phyloP scores from a whole-genome alignment of 495 filamentous ascomycete species.

The Halenospora varia region DNA sequence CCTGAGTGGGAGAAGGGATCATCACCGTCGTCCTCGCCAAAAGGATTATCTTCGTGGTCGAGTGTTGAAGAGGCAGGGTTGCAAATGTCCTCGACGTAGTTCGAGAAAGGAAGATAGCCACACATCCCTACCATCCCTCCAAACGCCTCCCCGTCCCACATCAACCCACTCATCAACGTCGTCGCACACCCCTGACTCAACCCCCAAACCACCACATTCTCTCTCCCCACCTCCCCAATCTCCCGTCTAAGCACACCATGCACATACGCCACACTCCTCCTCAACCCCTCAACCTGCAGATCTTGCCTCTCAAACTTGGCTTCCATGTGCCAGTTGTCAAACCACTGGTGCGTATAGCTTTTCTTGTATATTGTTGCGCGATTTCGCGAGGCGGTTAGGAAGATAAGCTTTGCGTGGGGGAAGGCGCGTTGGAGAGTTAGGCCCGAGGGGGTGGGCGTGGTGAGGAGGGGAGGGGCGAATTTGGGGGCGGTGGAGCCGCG shows the following conservation, averaged over 20 bases:
- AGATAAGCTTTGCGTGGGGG: constrained; percentile 35
- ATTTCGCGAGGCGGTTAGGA: constrained; percentile 42
- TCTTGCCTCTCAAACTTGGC: constrained; percentile 21
- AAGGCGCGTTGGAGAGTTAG: constrained; percentile 14
- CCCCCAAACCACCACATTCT: constrained; percentile 47
- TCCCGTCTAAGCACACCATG: constrained; percentile 38
- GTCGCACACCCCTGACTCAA: constrained; percentile 55
- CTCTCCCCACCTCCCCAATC: constrained; percentile 29
- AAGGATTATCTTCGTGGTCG: constrained; percentile 9
- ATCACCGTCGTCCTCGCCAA: constrained; percentile 21
- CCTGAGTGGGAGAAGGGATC: constrained; percentile 26
- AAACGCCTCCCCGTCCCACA: constrained; percentile 25
- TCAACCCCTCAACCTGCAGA: constrained; percentile 38
- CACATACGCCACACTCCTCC: constrained; percentile 36
- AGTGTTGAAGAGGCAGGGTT: neutral
- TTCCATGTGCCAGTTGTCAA: constrained; percentile 44
- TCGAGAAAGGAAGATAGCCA: constrained; percentile 48
- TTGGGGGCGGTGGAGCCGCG: constrained; percentile 34
- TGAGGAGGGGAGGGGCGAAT: constrained; percentile 34
- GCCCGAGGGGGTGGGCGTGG: constrained; percentile 3
- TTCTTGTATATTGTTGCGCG: constrained; percentile 42
- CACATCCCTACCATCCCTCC: constrained; percentile 47
- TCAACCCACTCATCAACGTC: too few relatives aligned
- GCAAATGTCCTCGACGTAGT: constrained; percentile 29
- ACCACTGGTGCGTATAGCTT: constrained; percentile 49